Evolutionary conservation across 2,329 filamentous ascomycete genomes (phyloP), one percentile per base, ranked within the genome.

Genomic region (Sarocladium oryzae): DNA sequence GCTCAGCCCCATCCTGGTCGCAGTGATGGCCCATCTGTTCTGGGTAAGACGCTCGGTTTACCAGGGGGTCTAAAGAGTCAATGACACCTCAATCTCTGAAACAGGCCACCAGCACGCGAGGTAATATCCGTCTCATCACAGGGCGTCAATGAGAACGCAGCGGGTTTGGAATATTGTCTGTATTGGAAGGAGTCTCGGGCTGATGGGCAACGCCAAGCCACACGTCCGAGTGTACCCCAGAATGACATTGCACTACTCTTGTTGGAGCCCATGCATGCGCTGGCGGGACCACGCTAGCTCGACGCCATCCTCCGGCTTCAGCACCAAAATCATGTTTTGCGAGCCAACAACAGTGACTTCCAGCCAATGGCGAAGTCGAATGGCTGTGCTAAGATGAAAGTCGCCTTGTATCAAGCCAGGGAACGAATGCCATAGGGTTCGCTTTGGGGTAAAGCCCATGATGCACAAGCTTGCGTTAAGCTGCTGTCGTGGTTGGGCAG

Each of bases 51-150:
- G 28, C 7, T 26, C 16, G 11, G 26, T 4, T 10, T 24, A 26
- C 13, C 16, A 20, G 26, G 40, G 40, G 40, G 40, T 20, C 7
- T 43, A 11, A 4, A 43, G 40, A 43, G 40, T 43, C 40, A 20
- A 43, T 43, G 40, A 43, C 40, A 43, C 40, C 23, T 43, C 40
- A 26, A 26, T 43, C 21, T 26, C 23, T 43, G 40, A 43, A 28
- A 43, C 40, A 43, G 40, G 23, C 23, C 23, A 28, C 21, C 21
- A 11, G 13, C 3, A 16, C 9, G 36, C 36, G 21, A 16, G 36
- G 16, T 10, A 40, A 40, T 21, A 40, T 40, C n/a, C 36, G 13
- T 40, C 36, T 8, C 36, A 40, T 20, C 16, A 18, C 36, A 40
- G 7, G 36, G 36, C 16, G 8, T 40, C 36, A 21, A 9, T 3